These are phyloP conservation scores for Tranzscheliella williamsii DNA, from an alignment of 1,284 basidiomycete species.

Conservation along the genomic window DNA sequence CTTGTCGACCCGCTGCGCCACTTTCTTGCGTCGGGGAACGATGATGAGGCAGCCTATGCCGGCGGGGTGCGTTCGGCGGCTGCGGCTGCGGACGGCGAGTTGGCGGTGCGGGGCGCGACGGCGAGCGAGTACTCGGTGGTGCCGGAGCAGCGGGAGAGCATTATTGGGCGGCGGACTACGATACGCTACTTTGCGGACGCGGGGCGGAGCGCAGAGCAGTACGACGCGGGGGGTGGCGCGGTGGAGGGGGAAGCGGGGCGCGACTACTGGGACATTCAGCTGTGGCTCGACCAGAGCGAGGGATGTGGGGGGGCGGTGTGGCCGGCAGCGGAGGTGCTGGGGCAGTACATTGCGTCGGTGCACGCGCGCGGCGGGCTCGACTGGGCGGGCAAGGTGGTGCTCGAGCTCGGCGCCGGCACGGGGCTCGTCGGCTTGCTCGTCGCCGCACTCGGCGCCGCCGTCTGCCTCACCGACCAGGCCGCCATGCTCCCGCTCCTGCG, in stretches of 20 bases:
- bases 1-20: constrained; percentile 70
- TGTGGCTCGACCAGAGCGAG: constrained; percentile 75
- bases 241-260: neutral
- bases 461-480: constrained; percentile 85
- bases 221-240: neutral
- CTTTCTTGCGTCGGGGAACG: constrained; percentile 63
- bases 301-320: constrained; percentile 90
- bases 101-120: constrained; percentile 9
- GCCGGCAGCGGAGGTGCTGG: constrained; percentile 82
- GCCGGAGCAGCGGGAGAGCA: constrained; percentile 68
- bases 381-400: constrained; percentile 62
- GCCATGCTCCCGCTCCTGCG: constrained; percentile 53
- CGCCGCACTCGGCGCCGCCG: constrained; percentile 67
- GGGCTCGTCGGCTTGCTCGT: constrained; percentile 85
- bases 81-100: neutral
- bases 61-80: neutral
- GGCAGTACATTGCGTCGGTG: constrained; percentile 39
- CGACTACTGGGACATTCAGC: constrained; percentile 57
- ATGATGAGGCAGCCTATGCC: constrained; percentile 1
- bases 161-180: constrained; percentile 51
- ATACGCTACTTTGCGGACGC: constrained; percentile 42
- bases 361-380: constrained; percentile 9
- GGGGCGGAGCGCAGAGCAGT: constrained; percentile 6
- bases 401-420: constrained; percentile 84
- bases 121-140: constrained; percentile 55